phyloP scores from a whole-genome alignment of 306 rosid species.

The Lathyrus aphaca region DNA sequence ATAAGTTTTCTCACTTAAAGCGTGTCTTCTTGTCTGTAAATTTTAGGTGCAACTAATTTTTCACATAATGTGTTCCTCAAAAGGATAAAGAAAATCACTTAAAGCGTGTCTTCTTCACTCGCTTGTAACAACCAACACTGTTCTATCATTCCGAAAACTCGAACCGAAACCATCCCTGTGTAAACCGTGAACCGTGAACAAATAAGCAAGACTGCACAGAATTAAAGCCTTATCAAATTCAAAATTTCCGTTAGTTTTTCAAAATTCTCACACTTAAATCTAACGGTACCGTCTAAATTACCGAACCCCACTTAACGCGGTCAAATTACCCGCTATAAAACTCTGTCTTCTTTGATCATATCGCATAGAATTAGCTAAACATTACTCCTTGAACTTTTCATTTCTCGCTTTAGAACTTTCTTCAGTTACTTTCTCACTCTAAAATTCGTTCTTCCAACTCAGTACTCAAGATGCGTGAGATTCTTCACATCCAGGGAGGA shows the following conservation, averaged over 20 bases:
- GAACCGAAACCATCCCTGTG: background rate
- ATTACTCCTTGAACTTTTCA: background rate
- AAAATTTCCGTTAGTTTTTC: conserved; percentile 40
- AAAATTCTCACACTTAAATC: conserved; percentile 53
- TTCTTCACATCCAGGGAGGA: conserved; percentile 64
- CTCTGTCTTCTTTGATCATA: background rate
- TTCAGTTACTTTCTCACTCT: conserved; percentile 8
- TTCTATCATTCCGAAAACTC: too few species aligned
- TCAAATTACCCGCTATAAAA: conserved; percentile 30
- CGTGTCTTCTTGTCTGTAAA: too few species aligned
- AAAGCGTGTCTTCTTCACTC: conserved; percentile 34
- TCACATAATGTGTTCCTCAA: conserved; percentile 30
- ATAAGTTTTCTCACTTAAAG: too few species aligned
- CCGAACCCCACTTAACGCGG: conserved; percentile 36
- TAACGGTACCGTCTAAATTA: conserved; percentile 48
- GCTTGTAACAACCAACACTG: conserved; percentile 15
- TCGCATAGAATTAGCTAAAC: conserved; percentile 4
- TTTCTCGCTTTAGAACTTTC: background rate
- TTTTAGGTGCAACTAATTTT: conserved; percentile 43
- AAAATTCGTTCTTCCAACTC: conserved; percentile 37
- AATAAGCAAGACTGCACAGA: background rate
- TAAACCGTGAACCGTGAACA: background rate
- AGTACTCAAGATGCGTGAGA: conserved; percentile 56
- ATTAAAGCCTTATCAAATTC: background rate
- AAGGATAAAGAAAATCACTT: too few species aligned